A percentile compares a stretch with the other conserved stretches of the same genome.
These are phyloP conservation scores for Monosiga brevicollis DNA, from an alignment of 78 protist genomes.

Conservation along the genomic window DNA sequence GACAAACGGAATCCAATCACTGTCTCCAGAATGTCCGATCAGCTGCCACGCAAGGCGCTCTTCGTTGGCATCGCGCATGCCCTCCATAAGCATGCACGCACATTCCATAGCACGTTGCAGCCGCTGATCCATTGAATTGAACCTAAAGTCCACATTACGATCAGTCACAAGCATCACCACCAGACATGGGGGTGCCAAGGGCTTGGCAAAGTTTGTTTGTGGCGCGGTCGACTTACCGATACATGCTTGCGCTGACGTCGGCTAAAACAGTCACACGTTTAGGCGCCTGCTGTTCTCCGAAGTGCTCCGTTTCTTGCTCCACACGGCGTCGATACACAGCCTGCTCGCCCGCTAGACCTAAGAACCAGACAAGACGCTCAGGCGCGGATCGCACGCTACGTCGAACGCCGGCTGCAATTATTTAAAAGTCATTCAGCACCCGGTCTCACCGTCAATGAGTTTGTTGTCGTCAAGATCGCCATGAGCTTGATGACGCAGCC, in stretches of 20 bases:
- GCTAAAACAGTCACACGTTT: conserved; percentile 19
- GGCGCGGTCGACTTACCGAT: background rate
- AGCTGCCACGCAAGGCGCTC: background rate
- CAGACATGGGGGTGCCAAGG: too few relatives aligned
- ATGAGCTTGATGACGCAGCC: conserved; percentile 29
- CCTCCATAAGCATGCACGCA: conserved; percentile 42
- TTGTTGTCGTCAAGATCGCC: conserved; percentile 52
- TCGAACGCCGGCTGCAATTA: too few relatives aligned
- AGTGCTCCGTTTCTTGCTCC: background rate
- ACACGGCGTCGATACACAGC: conserved; percentile 26
- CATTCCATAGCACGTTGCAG: conserved; percentile 31
- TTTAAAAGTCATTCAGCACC: too few relatives aligned
- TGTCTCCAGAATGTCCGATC: conserved; percentile 1
- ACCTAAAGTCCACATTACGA: background rate
- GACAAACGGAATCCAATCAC: background rate
- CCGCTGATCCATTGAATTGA: conserved; percentile 54
- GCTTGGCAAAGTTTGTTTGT: too few relatives aligned
- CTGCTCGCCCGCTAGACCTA: conserved; percentile 43
- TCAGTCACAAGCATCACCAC: background rate
- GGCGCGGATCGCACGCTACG: too few relatives aligned
- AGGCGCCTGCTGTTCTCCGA: conserved; percentile 11
- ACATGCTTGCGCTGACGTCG: background rate
- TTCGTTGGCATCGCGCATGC: conserved; percentile 3
- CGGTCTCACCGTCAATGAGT: conserved; percentile 49
- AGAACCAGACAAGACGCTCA: background rate